Conservation (phyloP, 2,329 filamentous ascomycete species). For the Cercospora beticola region DNA sequence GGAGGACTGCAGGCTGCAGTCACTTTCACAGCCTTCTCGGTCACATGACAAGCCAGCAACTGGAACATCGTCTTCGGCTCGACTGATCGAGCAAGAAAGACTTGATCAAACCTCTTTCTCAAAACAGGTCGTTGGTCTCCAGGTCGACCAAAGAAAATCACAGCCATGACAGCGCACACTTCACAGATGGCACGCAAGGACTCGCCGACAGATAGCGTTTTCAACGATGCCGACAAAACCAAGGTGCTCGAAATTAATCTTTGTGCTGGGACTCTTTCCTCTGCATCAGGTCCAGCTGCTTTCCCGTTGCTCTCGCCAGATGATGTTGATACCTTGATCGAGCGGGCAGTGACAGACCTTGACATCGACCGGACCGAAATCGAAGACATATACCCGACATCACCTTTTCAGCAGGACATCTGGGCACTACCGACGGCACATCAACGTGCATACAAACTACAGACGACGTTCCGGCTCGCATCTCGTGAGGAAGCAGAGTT, state of each 20-base stretch:
- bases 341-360: not conserved
- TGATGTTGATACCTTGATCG: not conserved
- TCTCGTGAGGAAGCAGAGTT: not conserved
- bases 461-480: not conserved
- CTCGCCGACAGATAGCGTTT: not conserved
- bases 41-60: not conserved
- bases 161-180: not conserved
- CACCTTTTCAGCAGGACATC: not conserved
- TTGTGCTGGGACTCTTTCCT: not conserved
- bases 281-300: not conserved
- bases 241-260: not conserved
- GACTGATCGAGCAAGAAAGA: no score
- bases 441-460: not conserved
- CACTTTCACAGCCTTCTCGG: not conserved
- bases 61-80: not conserved
- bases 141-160: not conserved
- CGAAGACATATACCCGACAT: not conserved
- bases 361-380: not conserved
- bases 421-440: not conserved
- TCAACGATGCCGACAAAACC: not conserved
- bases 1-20: not conserved
- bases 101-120: no score
- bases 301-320: not conserved
- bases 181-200: not conserved
- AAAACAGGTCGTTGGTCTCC: no score